Base-by-base conservation (phyloP, 2,329 filamentous ascomycete genomes). In the Microsporum canis region DNA sequence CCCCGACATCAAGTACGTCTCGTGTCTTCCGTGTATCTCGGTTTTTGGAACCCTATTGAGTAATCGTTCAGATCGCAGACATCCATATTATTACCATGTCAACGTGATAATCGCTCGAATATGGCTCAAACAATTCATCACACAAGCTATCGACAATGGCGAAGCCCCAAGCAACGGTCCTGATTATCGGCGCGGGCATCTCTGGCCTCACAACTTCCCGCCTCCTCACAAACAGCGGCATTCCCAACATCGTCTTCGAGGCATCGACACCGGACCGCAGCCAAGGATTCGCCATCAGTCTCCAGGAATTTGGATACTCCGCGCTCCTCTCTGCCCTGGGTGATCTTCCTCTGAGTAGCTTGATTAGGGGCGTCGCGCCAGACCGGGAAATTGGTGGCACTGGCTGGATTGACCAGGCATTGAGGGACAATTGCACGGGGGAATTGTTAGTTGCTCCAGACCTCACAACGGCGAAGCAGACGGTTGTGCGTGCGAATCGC, bases 81-180 rank as follows among this genome's bases (percentile, higher is more conserved):
- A 43, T n/a, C 17, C n/a, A 43, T 23, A 23, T 17, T 43, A 43
- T 43, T 43, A 5, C 39, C 39, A 17, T 36, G 34, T 43, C 39
- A 43, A 43, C 17, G 17, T 43, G 12, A 17, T 2, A 5, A n/a
- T 17, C 14, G 7, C 39, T 43, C 39, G 39, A 43, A 43, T n/a
- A n/a, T n/a, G 14, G 6, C 5, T 6, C 14, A 5, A 43, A n/a
- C n/a, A 43, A 63, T 88, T 53, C 23, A 31, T 51, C 12, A 7
- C 45, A 27, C 10, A 14, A 14, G 3, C 5, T 5, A 8, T 2
- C 23, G 7, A 51, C 10, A 4, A 51, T 51, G 45, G 10, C 10
- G 39, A 51, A 51, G 23, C 45, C 5, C 1, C 45, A 14, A 31
- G 12, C 5, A 51, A 31, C 23, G 3, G 8, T 51, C 27, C 45